These are phyloP conservation scores for Penicillium nucicola DNA, from an alignment of 495 filamentous ascomycete genomes.

Conservation along the genomic window DNA sequence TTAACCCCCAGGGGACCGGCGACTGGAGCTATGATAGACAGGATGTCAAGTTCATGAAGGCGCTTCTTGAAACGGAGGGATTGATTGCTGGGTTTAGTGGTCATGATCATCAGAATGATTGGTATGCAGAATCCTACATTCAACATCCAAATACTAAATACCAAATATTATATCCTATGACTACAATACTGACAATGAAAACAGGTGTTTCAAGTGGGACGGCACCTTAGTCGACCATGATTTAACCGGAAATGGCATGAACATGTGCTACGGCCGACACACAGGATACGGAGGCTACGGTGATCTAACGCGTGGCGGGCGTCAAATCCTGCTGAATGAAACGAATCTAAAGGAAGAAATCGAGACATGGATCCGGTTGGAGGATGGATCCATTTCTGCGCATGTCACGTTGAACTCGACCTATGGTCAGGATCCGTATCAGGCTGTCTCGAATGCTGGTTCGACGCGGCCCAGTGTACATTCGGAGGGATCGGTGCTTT, in stretches of 20 bases:
- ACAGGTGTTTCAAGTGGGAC: slow-evolving; percentile 42
- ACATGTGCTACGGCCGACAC: slow-evolving; percentile 68
- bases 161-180: no score
- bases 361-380: slow-evolving; percentile 65
- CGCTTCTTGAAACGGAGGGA: slow-evolving; percentile 52
- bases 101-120: slow-evolving; percentile 69
- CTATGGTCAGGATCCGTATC: slow-evolving; percentile 54
- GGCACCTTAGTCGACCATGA: slow-evolving; percentile 21
- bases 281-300: slow-evolving; percentile 73
- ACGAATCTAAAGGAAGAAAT: slow-evolving; percentile 30
- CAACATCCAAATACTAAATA: no score
- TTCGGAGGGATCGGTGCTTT: not conserved
- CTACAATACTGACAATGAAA: not conserved
- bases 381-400: slow-evolving; percentile 54
- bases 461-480: not conserved
- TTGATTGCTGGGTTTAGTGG: slow-evolving; percentile 64
- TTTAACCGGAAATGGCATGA: slow-evolving; percentile 36
- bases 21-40: slow-evolving; percentile 40
- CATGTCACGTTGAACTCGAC: slow-evolving; percentile 64
- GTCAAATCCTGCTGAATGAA: slow-evolving; percentile 55
- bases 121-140: slow-evolving; percentile 46
- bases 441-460: not conserved
- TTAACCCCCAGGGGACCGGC: slow-evolving; percentile 23
- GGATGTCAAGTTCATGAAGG: slow-evolving; percentile 64
- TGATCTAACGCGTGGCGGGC: slow-evolving; percentile 55